phyloP scores from a whole-genome alignment of 140 eudicot genomes.

The Bidens hawaiensis region DNA sequence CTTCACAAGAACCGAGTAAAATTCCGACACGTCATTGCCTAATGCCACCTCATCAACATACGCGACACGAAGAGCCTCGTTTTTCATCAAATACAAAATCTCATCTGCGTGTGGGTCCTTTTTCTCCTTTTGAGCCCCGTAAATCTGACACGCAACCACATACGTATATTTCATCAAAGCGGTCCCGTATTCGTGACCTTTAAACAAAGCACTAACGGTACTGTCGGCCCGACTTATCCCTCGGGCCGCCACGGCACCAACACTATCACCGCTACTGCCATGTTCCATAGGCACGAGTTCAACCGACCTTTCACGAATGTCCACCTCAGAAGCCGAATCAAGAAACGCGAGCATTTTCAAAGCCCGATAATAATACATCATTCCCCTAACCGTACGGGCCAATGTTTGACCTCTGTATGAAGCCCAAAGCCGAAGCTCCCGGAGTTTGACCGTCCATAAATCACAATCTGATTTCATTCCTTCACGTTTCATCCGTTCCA shows the following conservation, averaged over 20 bases:
- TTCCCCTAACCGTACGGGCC: slow-evolving; percentile 91
- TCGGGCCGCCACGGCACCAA: slow-evolving; percentile 32
- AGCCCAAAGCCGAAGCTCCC: slow-evolving; percentile 93
- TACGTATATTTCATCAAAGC: slow-evolving; percentile 93
- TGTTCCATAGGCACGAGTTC: slow-evolving; percentile 65
- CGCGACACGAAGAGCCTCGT: slow-evolving; percentile 93
- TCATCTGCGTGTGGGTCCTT: slow-evolving; percentile 93
- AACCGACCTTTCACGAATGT: slow-evolving; percentile 72
- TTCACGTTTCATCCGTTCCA: slow-evolving; percentile 80
- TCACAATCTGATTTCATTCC: slow-evolving; percentile 55
- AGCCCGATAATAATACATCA: slow-evolving; percentile 98
- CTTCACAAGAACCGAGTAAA: slow-evolving; percentile 91
- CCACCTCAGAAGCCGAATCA: slow-evolving; percentile 98
- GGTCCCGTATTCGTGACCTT: slow-evolving; percentile 93
- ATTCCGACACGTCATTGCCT: slow-evolving; percentile 47
- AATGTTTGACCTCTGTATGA: slow-evolving; percentile 96
- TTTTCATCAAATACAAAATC: slow-evolving; percentile 73
- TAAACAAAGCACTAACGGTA: slow-evolving; percentile 53
- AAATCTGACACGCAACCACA: slow-evolving; percentile 97
- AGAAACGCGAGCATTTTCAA: slow-evolving; percentile 90
- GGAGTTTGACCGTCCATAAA: slow-evolving; percentile 45
- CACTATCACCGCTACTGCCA: slow-evolving; percentile 33
- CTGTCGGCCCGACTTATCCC: slow-evolving; percentile 63
- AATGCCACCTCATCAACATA: slow-evolving; percentile 90
- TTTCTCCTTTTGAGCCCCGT: slow-evolving; percentile 89